These are phyloP conservation scores for Zygosaccharomyces pseudorouxii DNA, from an alignment of 805 yeast genomes.

Conservation along the genomic window DNA sequence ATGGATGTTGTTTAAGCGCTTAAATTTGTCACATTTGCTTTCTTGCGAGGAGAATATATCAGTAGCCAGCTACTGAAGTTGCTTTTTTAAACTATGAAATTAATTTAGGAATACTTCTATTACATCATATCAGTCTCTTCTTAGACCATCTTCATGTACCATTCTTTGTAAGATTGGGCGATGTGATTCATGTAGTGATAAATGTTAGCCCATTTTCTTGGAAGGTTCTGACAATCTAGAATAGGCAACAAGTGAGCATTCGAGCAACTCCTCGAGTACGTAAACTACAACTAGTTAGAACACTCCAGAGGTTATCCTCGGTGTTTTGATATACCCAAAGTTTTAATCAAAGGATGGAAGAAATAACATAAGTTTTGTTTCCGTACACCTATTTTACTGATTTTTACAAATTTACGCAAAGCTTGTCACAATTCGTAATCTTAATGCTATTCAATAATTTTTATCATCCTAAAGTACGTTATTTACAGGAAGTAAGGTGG, in stretches of 20 bases:
- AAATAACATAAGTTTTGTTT: too few relatives aligned
- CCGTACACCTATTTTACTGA: too few relatives aligned
- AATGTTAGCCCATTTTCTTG: too few relatives aligned
- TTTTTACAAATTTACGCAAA: too few relatives aligned
- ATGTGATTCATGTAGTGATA: conserved; percentile 19
- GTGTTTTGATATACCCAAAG: too few relatives aligned
- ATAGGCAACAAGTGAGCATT: background rate
- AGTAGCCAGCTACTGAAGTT: background rate
- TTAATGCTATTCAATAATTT: background rate
- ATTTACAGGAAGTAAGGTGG: background rate
- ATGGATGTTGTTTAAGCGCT: conserved; percentile 40
- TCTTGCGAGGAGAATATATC: background rate
- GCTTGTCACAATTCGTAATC: background rate
- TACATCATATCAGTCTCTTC: conserved; percentile 21
- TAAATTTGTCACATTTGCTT: conserved; percentile 15
- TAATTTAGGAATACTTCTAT: conserved; percentile 21
- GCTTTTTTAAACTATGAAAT: background rate
- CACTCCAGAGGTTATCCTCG: too few relatives aligned
- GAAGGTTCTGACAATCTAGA: background rate
- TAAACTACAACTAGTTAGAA: too few relatives aligned
- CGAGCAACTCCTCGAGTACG: too few relatives aligned
- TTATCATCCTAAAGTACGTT: background rate
- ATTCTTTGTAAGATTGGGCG: conserved; percentile 16
- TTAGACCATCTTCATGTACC: conserved; percentile 23
- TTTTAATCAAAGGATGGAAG: too few relatives aligned